Percentiles rank a stretch among this genome's conserved stretches.
Conservation (phyloP, 768 basidiomycete species). For the Tulasnella sp. region DNA sequence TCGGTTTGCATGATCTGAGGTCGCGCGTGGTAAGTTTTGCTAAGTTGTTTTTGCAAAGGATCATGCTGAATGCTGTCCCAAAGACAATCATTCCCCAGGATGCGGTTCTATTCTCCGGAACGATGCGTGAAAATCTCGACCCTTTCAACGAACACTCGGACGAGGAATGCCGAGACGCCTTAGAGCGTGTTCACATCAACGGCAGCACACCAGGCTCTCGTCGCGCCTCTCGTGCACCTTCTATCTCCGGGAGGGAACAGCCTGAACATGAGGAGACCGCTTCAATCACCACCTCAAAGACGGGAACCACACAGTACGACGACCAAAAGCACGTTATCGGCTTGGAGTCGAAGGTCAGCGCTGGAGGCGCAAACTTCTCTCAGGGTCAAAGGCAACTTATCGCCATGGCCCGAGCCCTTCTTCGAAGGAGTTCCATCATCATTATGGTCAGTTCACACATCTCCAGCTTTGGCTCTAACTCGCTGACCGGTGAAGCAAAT, state of each 20-base stretch:
- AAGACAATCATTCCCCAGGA: slow-evolving; percentile 34
- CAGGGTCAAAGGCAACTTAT: slow-evolving; percentile 85
- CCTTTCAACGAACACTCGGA: slow-evolving; percentile 58
- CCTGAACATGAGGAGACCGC: slow-evolving; percentile 29
- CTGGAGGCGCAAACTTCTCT: slow-evolving; percentile 84
- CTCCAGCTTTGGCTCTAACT: neutral
- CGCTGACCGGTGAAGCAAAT: neutral
- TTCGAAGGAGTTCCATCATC: slow-evolving; percentile 56
- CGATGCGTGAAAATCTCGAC: slow-evolving; percentile 36
- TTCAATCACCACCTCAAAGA: neutral
- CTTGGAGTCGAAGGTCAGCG: slow-evolving; percentile 68
- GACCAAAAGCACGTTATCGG: slow-evolving; percentile 29
- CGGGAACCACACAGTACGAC: slow-evolving; percentile 1
- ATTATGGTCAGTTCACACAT: slow-evolving; percentile 36
- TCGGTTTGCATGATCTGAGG: slow-evolving; percentile 76
- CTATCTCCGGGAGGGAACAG: slow-evolving; percentile 28
- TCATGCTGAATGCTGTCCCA: neutral
- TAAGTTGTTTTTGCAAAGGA: neutral
- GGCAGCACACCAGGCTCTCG: slow-evolving; percentile 40
- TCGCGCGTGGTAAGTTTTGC: slow-evolving; percentile 28
- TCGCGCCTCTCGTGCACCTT: slow-evolving; percentile 36
- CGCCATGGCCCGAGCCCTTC: slow-evolving; percentile 71
- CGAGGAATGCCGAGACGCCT: slow-evolving; percentile 64
- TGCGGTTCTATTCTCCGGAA: slow-evolving; percentile 55
- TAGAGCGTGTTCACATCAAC: slow-evolving; percentile 72